Evolutionary conservation across 2,329 filamentous ascomycete genomes (phyloP).

Genomic region (Paracorniculantispora psalliotae): DNA sequence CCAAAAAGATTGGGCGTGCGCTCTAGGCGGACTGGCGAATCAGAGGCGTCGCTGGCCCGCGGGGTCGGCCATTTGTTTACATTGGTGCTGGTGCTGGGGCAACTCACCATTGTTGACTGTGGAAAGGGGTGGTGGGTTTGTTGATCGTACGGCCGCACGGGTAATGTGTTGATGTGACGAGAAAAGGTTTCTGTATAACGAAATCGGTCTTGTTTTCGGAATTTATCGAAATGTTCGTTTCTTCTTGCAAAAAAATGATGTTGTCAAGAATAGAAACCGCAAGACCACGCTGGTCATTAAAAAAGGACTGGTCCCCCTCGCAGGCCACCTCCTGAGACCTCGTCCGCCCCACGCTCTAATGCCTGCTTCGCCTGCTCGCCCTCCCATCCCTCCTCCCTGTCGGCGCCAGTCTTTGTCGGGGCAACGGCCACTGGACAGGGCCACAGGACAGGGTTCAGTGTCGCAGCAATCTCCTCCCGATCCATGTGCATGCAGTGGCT

Average conservation of each 20-base stretch:
- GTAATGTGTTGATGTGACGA: not conserved
- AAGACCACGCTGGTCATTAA: not conserved
- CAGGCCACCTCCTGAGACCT: slow-evolving; percentile 12
- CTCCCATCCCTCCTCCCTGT: slow-evolving; percentile 8
- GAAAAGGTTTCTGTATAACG: not conserved
- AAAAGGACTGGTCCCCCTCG: slow-evolving; percentile 1
- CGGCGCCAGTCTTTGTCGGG: slow-evolving; percentile 29
- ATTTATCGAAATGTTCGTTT: not conserved
- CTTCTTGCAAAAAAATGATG: not conserved
- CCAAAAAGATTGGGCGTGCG: not conserved
- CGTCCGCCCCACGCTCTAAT: slow-evolving; percentile 6
- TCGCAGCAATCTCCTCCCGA: not conserved
- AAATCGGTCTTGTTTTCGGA: not conserved
- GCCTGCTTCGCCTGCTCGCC: not conserved
- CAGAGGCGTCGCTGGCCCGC: slow-evolving; percentile 24
- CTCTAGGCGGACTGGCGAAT: slow-evolving; percentile 26
- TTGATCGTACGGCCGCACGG: slow-evolving; percentile 1
- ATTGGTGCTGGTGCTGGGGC: slow-evolving; percentile 26
- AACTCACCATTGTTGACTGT: slow-evolving; percentile 34
- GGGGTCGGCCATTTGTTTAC: slow-evolving; percentile 30
- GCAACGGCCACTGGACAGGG: slow-evolving; percentile 22
- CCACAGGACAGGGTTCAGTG: slow-evolving; percentile 1
- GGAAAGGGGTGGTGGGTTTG: slow-evolving; percentile 15
- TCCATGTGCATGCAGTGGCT: not conserved
- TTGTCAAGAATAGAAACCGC: slow-evolving; percentile 10